Evolutionary conservation across 2,329 filamentous ascomycete genomes (phyloP).

Genomic region (Apiospora hydei): DNA sequence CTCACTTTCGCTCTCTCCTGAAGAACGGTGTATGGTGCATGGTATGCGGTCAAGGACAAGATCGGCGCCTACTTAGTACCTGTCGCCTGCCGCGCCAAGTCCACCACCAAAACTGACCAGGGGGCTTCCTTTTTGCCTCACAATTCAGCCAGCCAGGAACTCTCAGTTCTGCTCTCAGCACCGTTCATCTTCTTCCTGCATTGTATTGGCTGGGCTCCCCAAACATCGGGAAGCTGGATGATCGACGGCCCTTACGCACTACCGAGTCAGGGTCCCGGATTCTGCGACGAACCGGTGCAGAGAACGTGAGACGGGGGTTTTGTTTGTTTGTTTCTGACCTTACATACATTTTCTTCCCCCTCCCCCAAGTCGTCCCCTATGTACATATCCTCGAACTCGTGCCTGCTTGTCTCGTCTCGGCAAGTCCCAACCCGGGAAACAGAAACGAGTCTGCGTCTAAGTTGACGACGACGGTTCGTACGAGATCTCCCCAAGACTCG

Average conservation of each 20-base stretch:
- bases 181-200: not conserved
- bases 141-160: not conserved
- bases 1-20: not conserved
- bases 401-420: not conserved
- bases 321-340: slow-evolving; percentile 1
- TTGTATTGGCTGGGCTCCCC: too few species aligned
- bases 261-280: not conserved
- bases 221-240: not conserved
- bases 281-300: not conserved
- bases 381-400: not conserved
- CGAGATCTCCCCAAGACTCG: not conserved
- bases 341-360: not conserved
- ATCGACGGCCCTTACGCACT: not conserved
- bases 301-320: not conserved
- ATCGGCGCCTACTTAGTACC: not conserved
- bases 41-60: too few species aligned
- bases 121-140: too few species aligned
- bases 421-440: not conserved
- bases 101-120: too few species aligned
- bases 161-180: not conserved
- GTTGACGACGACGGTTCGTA: not conserved
- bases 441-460: not conserved
- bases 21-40: not conserved
- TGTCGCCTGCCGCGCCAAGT: slow-evolving; percentile 6
- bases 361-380: not conserved